Base-by-base conservation (phyloP, 2,329 filamentous ascomycete species). In the Ramularia collo-cygni region DNA sequence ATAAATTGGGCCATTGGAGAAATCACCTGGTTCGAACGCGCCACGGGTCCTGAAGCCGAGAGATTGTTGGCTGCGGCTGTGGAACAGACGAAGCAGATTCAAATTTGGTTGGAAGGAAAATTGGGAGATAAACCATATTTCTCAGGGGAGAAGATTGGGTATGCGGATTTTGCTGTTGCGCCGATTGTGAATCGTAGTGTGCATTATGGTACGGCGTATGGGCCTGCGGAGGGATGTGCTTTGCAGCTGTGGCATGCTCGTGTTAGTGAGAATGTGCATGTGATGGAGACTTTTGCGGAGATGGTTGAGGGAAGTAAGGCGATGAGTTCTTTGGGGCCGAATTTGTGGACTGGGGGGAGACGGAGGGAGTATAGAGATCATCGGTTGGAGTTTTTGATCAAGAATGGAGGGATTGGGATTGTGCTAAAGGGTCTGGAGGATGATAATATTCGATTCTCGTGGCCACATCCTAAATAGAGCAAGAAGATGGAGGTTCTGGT, bases 91-190 rank as follows among this genome's bases (percentile, higher is more conserved):
- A 31, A 29, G 1, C 47, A 49, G 27, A 49, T 55, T 10, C 34
- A 50, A n/a, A 39, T 40, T 18, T 62, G 57, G 58, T 49, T 54
- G 10, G 36, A 42, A 2, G 13, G 42, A 5, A 52, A 53, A 42
- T 41, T 56, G 19, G 55, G 54, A 3, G 39, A 46, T 3, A 52
- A 53, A 16, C 24, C 50, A 2, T 62, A 51, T 45, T 48, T 62
- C 30, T 44, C 55, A 12, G 59, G 55, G 3, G 42, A 51, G 4
- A 36, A 13, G 3, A 47, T 60, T 15, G 52, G 53, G 0, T 49
- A 59, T 15, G 61, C 59, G 7, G 60, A 63, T 35, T 45, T 56
- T 13, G 50, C 48, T 7, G 54, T 56, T 3, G 54, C 53, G 4
- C 53, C 54, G 6, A 39, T 54, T 13, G 16, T 57, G 27, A 55